phyloP scores from a whole-genome alignment of 163 green algal species.

The Scenedesmus sp. region DNA sequence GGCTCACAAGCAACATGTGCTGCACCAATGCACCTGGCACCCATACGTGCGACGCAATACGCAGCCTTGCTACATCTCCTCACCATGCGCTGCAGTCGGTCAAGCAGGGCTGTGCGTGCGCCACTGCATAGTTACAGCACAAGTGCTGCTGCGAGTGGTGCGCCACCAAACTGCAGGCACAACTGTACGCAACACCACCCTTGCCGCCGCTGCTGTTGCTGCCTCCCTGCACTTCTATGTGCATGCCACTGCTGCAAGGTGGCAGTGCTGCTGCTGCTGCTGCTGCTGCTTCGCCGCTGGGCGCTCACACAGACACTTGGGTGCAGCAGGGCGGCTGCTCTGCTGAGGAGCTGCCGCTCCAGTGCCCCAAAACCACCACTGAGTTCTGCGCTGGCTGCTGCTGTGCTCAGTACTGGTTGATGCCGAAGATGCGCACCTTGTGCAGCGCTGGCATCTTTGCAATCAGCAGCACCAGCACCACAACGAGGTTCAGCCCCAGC shows the following conservation, averaged over 20 bases:
- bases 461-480: slow-evolving; percentile 90
- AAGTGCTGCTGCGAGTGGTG: background rate
- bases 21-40: too few relatives aligned
- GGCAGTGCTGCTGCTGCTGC: background rate
- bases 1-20: background rate
- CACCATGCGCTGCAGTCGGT: too few relatives aligned
- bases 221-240: background rate
- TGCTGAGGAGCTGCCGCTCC: too few relatives aligned
- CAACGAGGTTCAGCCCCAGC: slow-evolving; percentile 88
- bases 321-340: too few relatives aligned
- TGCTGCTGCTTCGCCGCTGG: background rate
- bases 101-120: too few relatives aligned
- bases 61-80: too few relatives aligned
- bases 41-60: too few relatives aligned
- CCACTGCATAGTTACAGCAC: background rate
- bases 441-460: slow-evolving; percentile 95
- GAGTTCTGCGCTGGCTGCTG: background rate
- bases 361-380: background rate
- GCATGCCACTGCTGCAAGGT: background rate
- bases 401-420: slow-evolving; percentile 87
- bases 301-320: too few relatives aligned
- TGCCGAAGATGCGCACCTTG: slow-evolving; percentile 93
- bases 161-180: too few relatives aligned
- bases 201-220: background rate
- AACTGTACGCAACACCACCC: too few relatives aligned